A percentile compares a stretch with the other conserved stretches of the same genome.
These are phyloP conservation scores for Adansonia grandidieri DNA, from an alignment of 441 rosid species.

Conservation along the genomic window DNA sequence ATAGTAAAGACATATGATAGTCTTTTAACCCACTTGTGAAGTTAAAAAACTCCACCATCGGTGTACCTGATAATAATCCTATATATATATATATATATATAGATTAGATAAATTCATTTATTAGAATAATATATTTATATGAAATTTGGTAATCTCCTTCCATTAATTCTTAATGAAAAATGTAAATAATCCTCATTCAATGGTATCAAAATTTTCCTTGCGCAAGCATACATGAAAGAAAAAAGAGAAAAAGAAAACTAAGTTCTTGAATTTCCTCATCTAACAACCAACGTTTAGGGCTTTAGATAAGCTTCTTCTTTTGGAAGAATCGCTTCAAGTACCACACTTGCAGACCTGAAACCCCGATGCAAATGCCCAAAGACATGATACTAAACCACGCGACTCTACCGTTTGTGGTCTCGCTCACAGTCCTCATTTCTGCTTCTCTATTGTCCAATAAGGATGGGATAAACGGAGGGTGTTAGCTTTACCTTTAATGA, in stretches of 20 bases:
- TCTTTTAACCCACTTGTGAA: no score
- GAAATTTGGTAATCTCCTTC: no score
- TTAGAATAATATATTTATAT: no score
- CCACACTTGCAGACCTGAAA: constrained; percentile 67
- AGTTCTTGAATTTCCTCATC: constrained; percentile 26
- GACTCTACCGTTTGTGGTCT: constrained; percentile 65
- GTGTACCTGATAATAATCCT: no score
- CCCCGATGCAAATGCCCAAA: constrained; percentile 66
- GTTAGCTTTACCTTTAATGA: background rate
- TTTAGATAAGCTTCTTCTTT: constrained; percentile 81
- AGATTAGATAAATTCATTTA: no score
- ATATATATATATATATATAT: no score
- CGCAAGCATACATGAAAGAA: constrained; percentile 4
- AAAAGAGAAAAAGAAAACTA: constrained; percentile 19
- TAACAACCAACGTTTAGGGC: constrained; percentile 31
- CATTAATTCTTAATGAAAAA: background rate
- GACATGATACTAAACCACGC: constrained; percentile 81
- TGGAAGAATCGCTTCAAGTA: constrained; percentile 78
- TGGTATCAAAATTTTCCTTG: constrained; percentile 28
- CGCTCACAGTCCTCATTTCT: constrained; percentile 67
- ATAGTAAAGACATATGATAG: no score
- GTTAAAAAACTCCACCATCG: no score
- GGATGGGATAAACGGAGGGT: background rate
- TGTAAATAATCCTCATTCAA: constrained; percentile 22
- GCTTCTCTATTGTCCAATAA: constrained; percentile 65